Base-by-base conservation (phyloP, 768 basidiomycete species). In the Sarcodon aspratus region DNA sequence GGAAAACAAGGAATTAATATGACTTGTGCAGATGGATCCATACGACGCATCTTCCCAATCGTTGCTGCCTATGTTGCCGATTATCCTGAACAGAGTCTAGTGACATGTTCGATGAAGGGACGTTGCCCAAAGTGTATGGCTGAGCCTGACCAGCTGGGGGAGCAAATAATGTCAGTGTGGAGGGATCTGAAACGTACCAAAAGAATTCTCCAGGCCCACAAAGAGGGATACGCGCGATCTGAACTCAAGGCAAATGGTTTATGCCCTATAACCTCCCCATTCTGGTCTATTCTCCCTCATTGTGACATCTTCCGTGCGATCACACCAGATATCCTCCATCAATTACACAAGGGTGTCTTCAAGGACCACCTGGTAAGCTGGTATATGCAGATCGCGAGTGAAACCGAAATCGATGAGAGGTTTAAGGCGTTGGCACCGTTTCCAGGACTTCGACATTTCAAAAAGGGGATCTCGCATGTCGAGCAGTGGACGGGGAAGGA, bases 21-120 rank as follows among this genome's bases (percentile, higher is more conserved):
- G 57, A 13, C 37, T 0, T 63, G 61, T 42, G 63, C 63, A n/a
- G n/a, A n/a, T n/a, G n/a, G n/a, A 0, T 54, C 71, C 18, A 44
- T 71, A n/a, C 69, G 68, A 37, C 73, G 70, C 32, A 52, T 54
- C 9, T 62, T 65, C 56, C 59, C 47, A 10, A 54, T 48, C 46
- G 48, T 53, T 51, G 61, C 50, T 15, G 56, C n/a, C 9, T 57
- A 48, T 42, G 50, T 55, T 13, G 53, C 51, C 0, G 60, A 59
- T 27, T 58, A 58, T 45, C 59, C 55, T 0, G 57, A 58, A 36
- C 55, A 61, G 31, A 33, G 50, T n/a, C 43, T 52, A 0, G n/a
- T 59, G 7, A 44, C 54, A 36, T 52, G 55, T 3, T 46, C 12
- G 18, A 51, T 54, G 27, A 44, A 38, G 6, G 50, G 54, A 5